These are phyloP conservation scores for Russula griseocarnosa DNA, from an alignment of 768 basidiomycete genomes.

Conservation along the genomic window DNA sequence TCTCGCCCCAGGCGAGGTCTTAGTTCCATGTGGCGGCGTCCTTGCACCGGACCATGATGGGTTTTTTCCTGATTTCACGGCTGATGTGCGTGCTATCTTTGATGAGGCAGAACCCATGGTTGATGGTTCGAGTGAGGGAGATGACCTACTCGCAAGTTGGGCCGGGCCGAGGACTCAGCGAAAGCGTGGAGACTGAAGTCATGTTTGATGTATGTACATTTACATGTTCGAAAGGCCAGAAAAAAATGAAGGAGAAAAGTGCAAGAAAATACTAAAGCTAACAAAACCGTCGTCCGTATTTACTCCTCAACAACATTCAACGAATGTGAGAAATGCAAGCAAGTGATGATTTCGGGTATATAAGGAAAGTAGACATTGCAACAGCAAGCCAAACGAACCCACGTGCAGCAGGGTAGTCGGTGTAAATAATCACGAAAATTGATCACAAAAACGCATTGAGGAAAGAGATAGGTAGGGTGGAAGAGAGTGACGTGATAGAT, in stretches of 20 bases:
- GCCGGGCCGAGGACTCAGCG: background rate
- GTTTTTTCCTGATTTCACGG: background rate
- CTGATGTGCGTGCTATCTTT: constrained; percentile 4
- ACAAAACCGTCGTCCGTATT: constrained; percentile 16
- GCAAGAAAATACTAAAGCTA: constrained; percentile 10
- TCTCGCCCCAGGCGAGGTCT: background rate
- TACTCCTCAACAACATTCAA: constrained; percentile 16
- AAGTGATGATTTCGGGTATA: constrained; percentile 28
- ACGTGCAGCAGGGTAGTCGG: constrained; percentile 19
- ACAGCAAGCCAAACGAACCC: constrained; percentile 19
- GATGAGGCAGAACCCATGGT: constrained; percentile 20
- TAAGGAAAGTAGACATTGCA: constrained; percentile 25
- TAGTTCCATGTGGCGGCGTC: background rate
- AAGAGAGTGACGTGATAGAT: constrained; percentile 25
- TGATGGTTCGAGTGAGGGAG: background rate
- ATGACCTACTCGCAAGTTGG: no score
- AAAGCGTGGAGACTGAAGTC: background rate
- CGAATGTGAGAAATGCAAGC: constrained; percentile 24
- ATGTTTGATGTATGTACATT: constrained; percentile 18
- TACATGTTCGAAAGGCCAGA: constrained; percentile 22
- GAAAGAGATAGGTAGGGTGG: constrained; percentile 14
- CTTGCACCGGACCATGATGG: constrained; percentile 22
- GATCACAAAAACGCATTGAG: constrained; percentile 15
- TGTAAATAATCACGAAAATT: constrained; percentile 22
- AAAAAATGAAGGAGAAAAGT: background rate